Evolutionary conservation across 805 yeast species (phyloP), one percentile per base, ranked within the genome.

Genomic region (Spathaspora hagerdaliae): DNA sequence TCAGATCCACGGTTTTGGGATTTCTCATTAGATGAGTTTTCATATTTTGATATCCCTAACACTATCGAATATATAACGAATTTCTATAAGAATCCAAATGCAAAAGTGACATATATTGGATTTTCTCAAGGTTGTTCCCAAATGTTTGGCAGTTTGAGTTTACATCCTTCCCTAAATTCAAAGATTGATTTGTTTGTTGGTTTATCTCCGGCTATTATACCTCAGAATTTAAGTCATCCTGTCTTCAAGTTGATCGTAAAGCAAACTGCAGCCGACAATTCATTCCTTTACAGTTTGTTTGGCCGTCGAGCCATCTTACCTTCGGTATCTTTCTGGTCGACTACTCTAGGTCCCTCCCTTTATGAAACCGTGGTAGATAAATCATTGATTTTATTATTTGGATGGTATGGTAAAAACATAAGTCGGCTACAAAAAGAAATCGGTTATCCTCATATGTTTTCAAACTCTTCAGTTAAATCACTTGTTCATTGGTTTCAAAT

Each of bases 401-500:
- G 64, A 24, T 63, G 68, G 67, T 40, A 53, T 15, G 56, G 62
- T 1, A 35, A 46, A 12, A 63, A 63, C 39, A 57, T 63, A 10
- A 42, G 53, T 19, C 36, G 39, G 6, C 19, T 40, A n/a, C 68
- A 63, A 39, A 62, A 59, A 46, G 45, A 43, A 31, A 45, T 57
- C 5, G 68, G 67, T 5, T 63, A 63, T 42, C 62, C 61, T 8
- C 67, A 61, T 38, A 58, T 63, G 63, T 63, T 58, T 42, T 58
- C 63, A 27, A 58, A 59, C 36, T 52, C 61, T 2, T 58, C 64
- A 5, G 67, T 62, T 26, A 63, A 62, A 43, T 54, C 61, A 0
- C 49, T 63, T 33, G 49, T 54, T 27, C 68, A 63, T 46, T 63
- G 68, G 68, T 63, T 63, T 45, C 68, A 63, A 44, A 63, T 63